Conservation (phyloP, 1,284 basidiomycete species). For the Pyrrhoderma noxium region DNA sequence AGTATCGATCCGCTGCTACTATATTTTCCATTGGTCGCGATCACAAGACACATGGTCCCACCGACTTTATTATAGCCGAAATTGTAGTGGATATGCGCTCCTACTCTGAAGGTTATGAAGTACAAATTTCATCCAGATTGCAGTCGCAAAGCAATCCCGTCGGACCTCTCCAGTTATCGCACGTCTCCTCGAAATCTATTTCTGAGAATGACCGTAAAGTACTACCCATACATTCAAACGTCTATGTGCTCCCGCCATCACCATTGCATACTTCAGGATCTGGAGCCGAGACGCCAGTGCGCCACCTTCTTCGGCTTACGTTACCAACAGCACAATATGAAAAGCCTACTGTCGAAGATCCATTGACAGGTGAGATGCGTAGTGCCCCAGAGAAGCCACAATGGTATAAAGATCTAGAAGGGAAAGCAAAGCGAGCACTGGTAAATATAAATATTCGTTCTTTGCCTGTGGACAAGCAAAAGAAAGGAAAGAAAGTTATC, state of each 20-base stretch:
- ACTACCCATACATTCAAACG: conserved; percentile 14
- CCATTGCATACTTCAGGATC: conserved; percentile 66
- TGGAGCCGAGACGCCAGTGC: conserved; percentile 50
- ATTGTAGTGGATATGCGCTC: conserved; percentile 70
- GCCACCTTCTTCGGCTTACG: conserved; percentile 69
- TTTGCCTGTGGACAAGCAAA: conserved; percentile 24
- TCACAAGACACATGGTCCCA: conserved; percentile 41
- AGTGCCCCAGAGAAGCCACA: conserved; percentile 59
- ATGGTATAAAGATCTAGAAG: conserved; percentile 49
- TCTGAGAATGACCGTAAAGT: neutral
- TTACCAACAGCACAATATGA: conserved; percentile 80
- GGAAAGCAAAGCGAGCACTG: conserved; percentile 61
- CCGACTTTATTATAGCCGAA: conserved; percentile 64
- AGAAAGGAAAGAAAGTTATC: conserved; percentile 29
- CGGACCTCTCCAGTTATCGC: conserved; percentile 4
- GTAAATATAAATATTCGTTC: conserved; percentile 30
- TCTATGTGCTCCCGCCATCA: conserved; percentile 15
- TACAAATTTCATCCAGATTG: conserved; percentile 38
- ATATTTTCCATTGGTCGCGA: conserved; percentile 40
- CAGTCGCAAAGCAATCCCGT: neutral
- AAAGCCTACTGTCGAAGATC: conserved; percentile 68
- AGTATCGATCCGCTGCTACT: conserved; percentile 34
- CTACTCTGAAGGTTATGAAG: conserved; percentile 63
- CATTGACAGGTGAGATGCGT: conserved; percentile 66
- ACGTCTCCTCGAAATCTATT: neutral